Base-by-base conservation (phyloP, 2,329 filamentous ascomycete genomes). In the Orbilia javanica region DNA sequence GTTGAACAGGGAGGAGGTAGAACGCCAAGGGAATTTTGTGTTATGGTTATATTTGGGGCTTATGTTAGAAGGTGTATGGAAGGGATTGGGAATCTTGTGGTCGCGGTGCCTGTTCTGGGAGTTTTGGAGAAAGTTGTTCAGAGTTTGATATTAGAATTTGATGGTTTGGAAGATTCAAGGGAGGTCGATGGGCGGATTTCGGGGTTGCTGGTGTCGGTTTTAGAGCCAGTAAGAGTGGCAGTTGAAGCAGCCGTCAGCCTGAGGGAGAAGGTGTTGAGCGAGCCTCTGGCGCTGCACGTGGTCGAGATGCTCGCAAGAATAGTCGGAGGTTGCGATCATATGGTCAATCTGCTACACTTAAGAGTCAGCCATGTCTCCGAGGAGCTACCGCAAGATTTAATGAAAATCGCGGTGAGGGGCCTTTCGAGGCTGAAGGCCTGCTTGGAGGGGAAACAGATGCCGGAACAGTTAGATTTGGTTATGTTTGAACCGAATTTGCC, bases 101-200 rank as follows among this genome's bases (percentile, higher is more conserved):
- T 78, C 6, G 74, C 74, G 5, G 52, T 64, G 7, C 74, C 74
- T 4, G 46, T 78, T 25, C 10, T 72, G 2, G 29, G 52, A 3
- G 74, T 72, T 36, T 27, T 50, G 20, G 62, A 48, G 46, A n/a
- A 42, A 34, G 66, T 57, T 7, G 53, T 71, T 6, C 36, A 27
- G 3, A 53, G 53, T 0, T 62, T 78, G 31, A 63, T 57, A 20
- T n/a, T 55, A 20, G 67, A 78, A 11, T 64, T 72, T 42, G 74
- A 78, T 57, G 67, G 67, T 10, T 11, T 78, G 7, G 74, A 72
- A 42, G 74, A 78, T 15, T 52, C n/a, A 10, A 72, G 34, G 27
- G 34, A 34, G 22, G 62, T 78, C 27, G 74, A 78, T 64, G 36
- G n/a, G 53, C 62, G 71, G 62, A 64, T 78, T 36, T 62, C 67